These are phyloP conservation scores for Ophiostoma sp. DNA, from an alignment of 2,329 filamentous ascomycete genomes.

Conservation along the genomic window DNA sequence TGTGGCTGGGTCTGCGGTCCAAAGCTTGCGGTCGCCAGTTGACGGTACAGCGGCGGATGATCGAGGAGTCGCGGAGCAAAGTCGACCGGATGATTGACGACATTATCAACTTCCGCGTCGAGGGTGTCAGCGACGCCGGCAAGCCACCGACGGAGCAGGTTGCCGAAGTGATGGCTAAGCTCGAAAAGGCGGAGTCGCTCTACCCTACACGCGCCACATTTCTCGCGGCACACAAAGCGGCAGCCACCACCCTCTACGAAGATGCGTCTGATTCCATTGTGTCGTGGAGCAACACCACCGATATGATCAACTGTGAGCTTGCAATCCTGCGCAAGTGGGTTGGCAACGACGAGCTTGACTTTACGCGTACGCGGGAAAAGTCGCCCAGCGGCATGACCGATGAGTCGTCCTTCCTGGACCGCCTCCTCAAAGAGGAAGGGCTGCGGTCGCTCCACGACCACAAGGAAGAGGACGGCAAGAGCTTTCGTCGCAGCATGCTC, in stretches of 20 bases:
- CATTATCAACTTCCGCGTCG: conserved; percentile 88
- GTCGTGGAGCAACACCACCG: conserved; percentile 94
- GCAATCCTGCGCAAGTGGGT: conserved; percentile 93
- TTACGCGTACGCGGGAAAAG: conserved; percentile 65
- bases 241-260: conserved; percentile 68
- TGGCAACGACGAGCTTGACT: conserved; percentile 91
- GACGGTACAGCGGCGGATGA: conserved; percentile 75
- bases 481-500: conserved; percentile 68
- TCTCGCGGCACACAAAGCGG: conserved; percentile 66
- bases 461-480: conserved; percentile 39
- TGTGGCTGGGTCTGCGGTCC: conserved; percentile 85
- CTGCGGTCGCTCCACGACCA: conserved; percentile 86
- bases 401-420: conserved; percentile 88
- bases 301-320: conserved; percentile 92
- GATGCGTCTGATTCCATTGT: conserved; percentile 85
- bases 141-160: conserved; percentile 86
- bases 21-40: conserved; percentile 78
- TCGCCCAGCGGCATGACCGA: conserved; percentile 69
- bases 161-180: conserved; percentile 79
- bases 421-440: conserved; percentile 91
- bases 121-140: conserved; percentile 85
- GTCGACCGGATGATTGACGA: conserved; percentile 74
- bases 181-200: conserved; percentile 79
- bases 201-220: conserved; percentile 78
- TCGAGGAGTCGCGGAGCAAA: conserved; percentile 74